Evolutionary conservation across 352 stramenopile genomes (phyloP), one percentile per base, ranked within the genome.

Genomic region (Blastocystis sp.): DNA sequence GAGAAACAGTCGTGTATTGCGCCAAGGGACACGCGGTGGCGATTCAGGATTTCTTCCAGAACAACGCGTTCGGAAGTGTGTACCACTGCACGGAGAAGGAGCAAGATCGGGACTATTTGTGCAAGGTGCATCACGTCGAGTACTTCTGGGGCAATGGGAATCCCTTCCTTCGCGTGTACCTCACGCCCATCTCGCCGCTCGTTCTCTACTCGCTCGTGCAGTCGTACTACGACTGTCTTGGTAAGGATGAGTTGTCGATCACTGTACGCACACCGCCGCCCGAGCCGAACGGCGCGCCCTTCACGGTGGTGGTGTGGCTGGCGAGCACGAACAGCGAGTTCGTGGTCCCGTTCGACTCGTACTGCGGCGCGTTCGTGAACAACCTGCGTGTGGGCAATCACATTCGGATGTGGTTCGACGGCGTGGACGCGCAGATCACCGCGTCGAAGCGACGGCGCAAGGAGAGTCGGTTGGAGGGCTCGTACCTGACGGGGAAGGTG

Each of bases 331-430:
- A 85, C 29, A 69, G 45, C 37, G 74, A 85, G 16, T 85, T 66
- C 51, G 50, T 85, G 24, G 29, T 85, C n/a, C n/a, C 74, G 26
- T 9, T 85, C 29, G 3, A 29, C 3, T 59, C 67, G 29, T 85
- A 85, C 26, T 69, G 29, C 29, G 31, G n/a, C 9, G 45, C 74
- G 13, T 85, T 85, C 61, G 55, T 16, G 9, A 85, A 69, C 51
- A 85, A 85, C 45, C 51, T 85, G 9, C 50, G 41, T 21, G 26
- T 51, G 3, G 55, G 31, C n/a, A 55, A 85, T 2, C 35, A 29
- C n/a, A 69, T 85, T 29, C 55, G 60, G 16, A 85, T 85, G 74
- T 85, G 60, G 35, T 85, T 85, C 29, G 45, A 85, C 33, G 74
- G 74, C 3, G 60, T 85, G 3, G 74, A 85, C 13, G 41, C 41